Evolutionary conservation across 2,329 filamentous ascomycete species (phyloP).

Genomic region (Pseudogymnoascus sp.): DNA sequence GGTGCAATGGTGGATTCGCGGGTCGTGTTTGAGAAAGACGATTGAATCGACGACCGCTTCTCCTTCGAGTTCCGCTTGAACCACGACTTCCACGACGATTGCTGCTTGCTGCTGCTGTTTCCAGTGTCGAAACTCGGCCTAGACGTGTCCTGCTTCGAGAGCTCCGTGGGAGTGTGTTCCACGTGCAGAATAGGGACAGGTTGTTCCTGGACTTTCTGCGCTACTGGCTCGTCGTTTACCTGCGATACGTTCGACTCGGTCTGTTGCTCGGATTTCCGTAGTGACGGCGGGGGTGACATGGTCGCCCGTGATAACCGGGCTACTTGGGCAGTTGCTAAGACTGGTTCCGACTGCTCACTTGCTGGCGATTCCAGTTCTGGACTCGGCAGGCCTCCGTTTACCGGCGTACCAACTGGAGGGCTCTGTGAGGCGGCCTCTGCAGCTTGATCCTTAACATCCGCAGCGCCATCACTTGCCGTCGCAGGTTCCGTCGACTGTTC

Average conservation of each 20-base stretch:
- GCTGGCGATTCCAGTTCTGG: conserved; percentile 27
- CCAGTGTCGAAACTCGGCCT: conserved; percentile 47
- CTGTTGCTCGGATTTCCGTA: conserved; percentile 33
- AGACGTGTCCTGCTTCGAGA: conserved; percentile 42
- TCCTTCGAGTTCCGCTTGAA: conserved; percentile 52
- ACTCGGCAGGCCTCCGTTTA: conserved; percentile 18
- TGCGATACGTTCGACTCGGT: conserved; percentile 46
- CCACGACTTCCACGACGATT: conserved; percentile 60
- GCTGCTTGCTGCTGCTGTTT: conserved; percentile 36
- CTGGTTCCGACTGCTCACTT: conserved; percentile 27
- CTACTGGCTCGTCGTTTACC: conserved; percentile 36
- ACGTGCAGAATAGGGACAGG: neutral
- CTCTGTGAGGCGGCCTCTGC: conserved; percentile 15
- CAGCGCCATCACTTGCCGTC: conserved; percentile 13
- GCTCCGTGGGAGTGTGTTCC: conserved; percentile 28
- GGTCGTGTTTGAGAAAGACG: conserved; percentile 88
- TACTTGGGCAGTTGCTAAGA: conserved; percentile 41
- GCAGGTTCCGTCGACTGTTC: conserved; percentile 11
- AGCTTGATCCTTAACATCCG: conserved; percentile 20
- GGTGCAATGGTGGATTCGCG: conserved; percentile 64
- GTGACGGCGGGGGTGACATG: conserved; percentile 39
- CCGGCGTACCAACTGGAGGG: conserved; percentile 14
- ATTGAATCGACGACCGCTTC: conserved; percentile 50
- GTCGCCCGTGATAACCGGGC: conserved; percentile 41
- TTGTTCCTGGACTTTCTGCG: conserved; percentile 10